phyloP scores from a whole-genome alignment of 148 eudicot genomes.

The Camellia granthamiana region DNA sequence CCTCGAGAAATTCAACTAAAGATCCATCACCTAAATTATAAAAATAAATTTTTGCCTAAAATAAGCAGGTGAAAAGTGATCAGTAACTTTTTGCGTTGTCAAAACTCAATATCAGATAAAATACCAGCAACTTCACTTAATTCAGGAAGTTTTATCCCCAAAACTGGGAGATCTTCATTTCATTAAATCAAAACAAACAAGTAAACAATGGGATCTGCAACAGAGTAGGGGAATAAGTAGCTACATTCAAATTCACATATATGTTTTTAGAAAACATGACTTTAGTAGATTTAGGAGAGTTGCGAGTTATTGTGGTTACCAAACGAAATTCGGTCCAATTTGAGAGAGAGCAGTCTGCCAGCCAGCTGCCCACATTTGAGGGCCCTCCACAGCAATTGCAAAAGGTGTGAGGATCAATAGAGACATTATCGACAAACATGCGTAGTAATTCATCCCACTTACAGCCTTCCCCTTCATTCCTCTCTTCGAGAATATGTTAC shows the following conservation, averaged over 20 bases:
- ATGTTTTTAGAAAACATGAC: neutral
- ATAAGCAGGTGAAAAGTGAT: neutral
- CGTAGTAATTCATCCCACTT: conserved; percentile 79
- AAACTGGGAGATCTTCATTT: neutral
- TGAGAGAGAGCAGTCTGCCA: conserved; percentile 59
- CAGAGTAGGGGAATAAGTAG: neutral
- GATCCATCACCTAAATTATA: neutral
- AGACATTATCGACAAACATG: conserved; percentile 64
- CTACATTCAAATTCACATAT: neutral
- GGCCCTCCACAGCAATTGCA: conserved; percentile 68
- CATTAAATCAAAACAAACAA: neutral
- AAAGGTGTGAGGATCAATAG: conserved; percentile 61
- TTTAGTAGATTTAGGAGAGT: neutral
- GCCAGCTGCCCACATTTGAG: conserved; percentile 69
- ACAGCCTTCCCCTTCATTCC: conserved; percentile 71
- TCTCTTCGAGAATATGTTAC: conserved; percentile 68
- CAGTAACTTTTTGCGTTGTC: neutral
- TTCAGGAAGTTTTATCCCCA: neutral
- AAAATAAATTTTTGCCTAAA: neutral
- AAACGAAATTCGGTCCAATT: conserved; percentile 63
- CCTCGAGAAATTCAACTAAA: neutral
- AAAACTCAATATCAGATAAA: neutral
- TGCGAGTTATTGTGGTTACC: conserved; percentile 34
- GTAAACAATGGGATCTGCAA: neutral
- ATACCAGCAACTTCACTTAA: neutral